Evolutionary conservation across 2,329 filamentous ascomycete species (phyloP).

Genomic region (Phialophora tarda): DNA sequence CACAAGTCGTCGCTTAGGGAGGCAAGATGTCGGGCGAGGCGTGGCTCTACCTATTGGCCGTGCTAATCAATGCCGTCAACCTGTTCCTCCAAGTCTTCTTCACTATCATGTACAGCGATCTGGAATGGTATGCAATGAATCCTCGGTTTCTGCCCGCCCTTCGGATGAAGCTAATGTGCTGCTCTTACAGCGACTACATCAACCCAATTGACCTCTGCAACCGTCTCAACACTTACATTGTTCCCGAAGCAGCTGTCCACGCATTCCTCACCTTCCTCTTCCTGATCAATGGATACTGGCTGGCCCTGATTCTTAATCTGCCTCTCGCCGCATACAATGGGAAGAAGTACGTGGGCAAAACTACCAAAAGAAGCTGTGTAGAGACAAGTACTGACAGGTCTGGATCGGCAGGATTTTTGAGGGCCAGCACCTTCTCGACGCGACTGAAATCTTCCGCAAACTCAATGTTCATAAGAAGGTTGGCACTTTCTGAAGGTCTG

Average conservation of each 20-base stretch:
- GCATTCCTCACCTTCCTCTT: constrained; percentile 95
- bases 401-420: constrained; percentile 76
- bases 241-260: constrained; percentile 97
- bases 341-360: constrained; percentile 79
- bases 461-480: constrained; percentile 99
- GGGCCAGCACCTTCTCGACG: constrained; percentile 95
- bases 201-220: constrained; percentile 99
- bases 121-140: constrained; percentile 82
- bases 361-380: background rate
- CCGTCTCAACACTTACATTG: constrained; percentile 99
- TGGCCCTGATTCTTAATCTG: constrained; percentile 88
- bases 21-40: constrained; percentile 91
- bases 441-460: constrained; percentile 99
- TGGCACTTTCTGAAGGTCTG: background rate
- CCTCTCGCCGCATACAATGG: constrained; percentile 91
- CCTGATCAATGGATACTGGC: constrained; percentile 98
- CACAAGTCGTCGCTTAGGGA: constrained; percentile 18
- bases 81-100: constrained; percentile 99
- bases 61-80: constrained; percentile 99
- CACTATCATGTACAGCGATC: constrained; percentile 99
- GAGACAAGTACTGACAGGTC: constrained; percentile 25
- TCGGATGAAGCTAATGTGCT: constrained; percentile 6
- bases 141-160: constrained; percentile 37
- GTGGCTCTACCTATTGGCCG: constrained; percentile 96
- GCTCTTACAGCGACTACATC: constrained; percentile 85